Evolutionary conservation across 2,329 filamentous ascomycete genomes (phyloP).

Genomic region (Diplodia intermedia): DNA sequence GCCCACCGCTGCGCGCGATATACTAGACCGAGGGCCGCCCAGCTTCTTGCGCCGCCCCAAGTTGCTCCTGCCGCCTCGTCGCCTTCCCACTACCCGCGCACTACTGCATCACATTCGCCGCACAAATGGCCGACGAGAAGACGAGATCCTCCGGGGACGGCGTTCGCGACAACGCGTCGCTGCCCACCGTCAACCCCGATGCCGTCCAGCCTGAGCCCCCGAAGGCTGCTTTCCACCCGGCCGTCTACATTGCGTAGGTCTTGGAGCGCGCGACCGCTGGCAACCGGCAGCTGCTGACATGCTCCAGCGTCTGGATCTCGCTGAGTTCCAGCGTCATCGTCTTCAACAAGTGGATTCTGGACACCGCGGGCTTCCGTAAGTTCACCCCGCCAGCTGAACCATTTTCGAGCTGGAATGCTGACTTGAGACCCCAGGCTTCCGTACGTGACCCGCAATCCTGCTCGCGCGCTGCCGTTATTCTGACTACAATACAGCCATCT

Average conservation of each 20-base stretch:
- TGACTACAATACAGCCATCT: slow-evolving; percentile 65
- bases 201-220: slow-evolving; percentile 72
- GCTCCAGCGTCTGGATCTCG: slow-evolving; percentile 81
- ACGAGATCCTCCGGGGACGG: slow-evolving; percentile 81
- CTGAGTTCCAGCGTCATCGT: slow-evolving; percentile 94
- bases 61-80: slow-evolving; percentile 33
- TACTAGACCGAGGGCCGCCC: slow-evolving; percentile 17
- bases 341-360: slow-evolving; percentile 99
- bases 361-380: slow-evolving; percentile 83
- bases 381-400: slow-evolving; percentile 33
- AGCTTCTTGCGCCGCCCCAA: slow-evolving; percentile 19
- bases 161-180: slow-evolving; percentile 68
- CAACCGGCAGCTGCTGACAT: slow-evolving; percentile 15
- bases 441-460: slow-evolving; percentile 46
- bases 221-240: slow-evolving; percentile 73
- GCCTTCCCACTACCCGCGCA: slow-evolving; percentile 4
- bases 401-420: slow-evolving; percentile 37
- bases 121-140: slow-evolving; percentile 68
- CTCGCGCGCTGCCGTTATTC: slow-evolving; percentile 43
- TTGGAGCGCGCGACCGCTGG: slow-evolving; percentile 49
- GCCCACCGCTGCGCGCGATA: slow-evolving; percentile 4
- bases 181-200: slow-evolving; percentile 82
- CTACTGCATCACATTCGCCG: slow-evolving; percentile 63
- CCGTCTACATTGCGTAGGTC: slow-evolving; percentile 78
- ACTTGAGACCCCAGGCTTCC: slow-evolving; percentile 51